Evolutionary conservation across 495 filamentous ascomycete species (phyloP).

Genomic region (Penicillium robsamsonii): DNA sequence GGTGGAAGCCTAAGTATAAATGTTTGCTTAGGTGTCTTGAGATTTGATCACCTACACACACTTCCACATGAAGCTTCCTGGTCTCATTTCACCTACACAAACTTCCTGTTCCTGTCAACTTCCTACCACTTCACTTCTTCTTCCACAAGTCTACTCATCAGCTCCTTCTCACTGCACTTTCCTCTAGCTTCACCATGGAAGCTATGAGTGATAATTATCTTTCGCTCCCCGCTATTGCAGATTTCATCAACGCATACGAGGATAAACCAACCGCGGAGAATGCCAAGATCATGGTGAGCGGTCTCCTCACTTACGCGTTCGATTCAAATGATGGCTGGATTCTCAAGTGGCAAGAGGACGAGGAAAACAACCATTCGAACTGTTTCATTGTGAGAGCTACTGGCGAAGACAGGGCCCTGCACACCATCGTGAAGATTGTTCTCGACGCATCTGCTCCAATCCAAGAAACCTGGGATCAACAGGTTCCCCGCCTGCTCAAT

Average conservation of each 20-base stretch:
- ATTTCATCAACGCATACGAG: background rate
- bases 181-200: background rate
- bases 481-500: background rate
- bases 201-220: background rate
- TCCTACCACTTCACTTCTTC: background rate
- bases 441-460: background rate
- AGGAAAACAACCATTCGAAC: background rate
- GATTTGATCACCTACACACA: too few relatives aligned
- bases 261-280: background rate
- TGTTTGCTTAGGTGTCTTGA: too few relatives aligned
- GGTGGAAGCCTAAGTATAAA: too few relatives aligned
- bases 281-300: background rate
- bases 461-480: background rate
- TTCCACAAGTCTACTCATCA: background rate
- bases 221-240: background rate
- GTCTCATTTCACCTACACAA: background rate
- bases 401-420: background rate
- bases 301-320: background rate
- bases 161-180: background rate
- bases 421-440: conserved; percentile 1
- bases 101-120: background rate
- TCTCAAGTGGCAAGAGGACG: background rate
- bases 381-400: background rate
- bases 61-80: background rate
- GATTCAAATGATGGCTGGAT: background rate